phyloP scores from a whole-genome alignment of 345 rosid species.

The Eucalyptus pauciflora region DNA sequence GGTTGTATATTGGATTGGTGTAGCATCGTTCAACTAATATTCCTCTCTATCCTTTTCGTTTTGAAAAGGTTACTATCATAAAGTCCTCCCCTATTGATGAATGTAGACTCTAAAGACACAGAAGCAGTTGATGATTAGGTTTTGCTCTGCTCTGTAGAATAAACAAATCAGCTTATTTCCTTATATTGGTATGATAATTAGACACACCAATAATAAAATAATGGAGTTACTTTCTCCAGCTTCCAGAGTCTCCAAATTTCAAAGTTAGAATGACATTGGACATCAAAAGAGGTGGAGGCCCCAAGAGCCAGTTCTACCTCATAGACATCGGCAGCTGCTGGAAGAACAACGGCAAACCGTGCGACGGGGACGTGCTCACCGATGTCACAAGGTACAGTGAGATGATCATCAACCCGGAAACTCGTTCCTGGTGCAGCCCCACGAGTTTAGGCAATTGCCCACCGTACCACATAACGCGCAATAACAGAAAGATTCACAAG shows the following conservation, averaged over 20 bases:
- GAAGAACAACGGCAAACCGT: slow-evolving; percentile 65
- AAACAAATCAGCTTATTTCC: not conserved
- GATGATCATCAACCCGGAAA: slow-evolving; percentile 58
- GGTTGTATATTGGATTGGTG: not conserved
- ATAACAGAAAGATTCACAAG: slow-evolving; percentile 31
- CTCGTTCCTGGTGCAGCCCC: slow-evolving; percentile 37
- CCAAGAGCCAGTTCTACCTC: slow-evolving; percentile 62
- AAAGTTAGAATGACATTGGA: slow-evolving; percentile 48
- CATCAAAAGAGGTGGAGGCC: slow-evolving; percentile 69
- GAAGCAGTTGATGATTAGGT: not conserved
- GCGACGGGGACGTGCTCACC: slow-evolving; percentile 52
- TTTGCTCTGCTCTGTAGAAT: not conserved
- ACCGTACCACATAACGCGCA: slow-evolving; percentile 40
- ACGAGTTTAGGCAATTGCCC: slow-evolving; percentile 32
- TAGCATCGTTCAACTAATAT: not conserved
- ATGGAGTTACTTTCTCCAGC: slow-evolving; percentile 20
- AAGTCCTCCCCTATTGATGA: not conserved
- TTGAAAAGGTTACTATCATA: not conserved
- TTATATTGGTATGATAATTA: not conserved
- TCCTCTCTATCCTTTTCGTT: not conserved
- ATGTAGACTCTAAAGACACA: not conserved
- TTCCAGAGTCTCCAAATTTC: slow-evolving; percentile 64
- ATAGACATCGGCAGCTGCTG: slow-evolving; percentile 82
- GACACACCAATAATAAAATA: not conserved
- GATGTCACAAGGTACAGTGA: slow-evolving; percentile 79